phyloP scores from a whole-genome alignment of 164 flowering plant species.

The Macadamia tetraphylla region DNA sequence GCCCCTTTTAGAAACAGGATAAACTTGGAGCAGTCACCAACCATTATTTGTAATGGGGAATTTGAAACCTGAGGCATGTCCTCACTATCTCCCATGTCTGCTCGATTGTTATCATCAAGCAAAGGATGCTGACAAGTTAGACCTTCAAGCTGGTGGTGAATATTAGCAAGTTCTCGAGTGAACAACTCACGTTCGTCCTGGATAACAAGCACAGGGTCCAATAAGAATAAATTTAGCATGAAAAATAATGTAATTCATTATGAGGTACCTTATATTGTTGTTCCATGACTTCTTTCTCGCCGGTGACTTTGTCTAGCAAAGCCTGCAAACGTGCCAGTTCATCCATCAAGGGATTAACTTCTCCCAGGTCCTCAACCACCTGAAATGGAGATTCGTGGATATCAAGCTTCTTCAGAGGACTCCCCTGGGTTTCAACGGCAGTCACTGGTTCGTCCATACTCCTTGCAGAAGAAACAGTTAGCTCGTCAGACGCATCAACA shows the following conservation, averaged over 20 bases:
- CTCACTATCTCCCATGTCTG: conserved; percentile 19
- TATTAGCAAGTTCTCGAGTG: conserved; percentile 29
- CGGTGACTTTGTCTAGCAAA: conserved; percentile 34
- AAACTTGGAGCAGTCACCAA: conserved; percentile 45
- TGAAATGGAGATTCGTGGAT: conserved; percentile 9
- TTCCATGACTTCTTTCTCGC: conserved; percentile 42
- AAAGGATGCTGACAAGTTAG: conserved; percentile 20
- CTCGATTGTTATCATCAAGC: conserved; percentile 16
- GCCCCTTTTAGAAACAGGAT: conserved; percentile 23
- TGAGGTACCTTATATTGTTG: conserved; percentile 31
- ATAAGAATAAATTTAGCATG: not conserved
- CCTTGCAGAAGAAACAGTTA: conserved; percentile 25
- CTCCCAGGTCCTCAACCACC: conserved; percentile 25
- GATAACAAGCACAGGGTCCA: conserved; percentile 15
- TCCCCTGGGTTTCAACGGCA: conserved; percentile 18
- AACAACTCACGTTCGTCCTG: conserved; percentile 65
- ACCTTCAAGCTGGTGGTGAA: conserved; percentile 34
- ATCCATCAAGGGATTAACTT: conserved; percentile 20
- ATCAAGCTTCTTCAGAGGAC: conserved; percentile 21
- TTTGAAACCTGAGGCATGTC: conserved; percentile 9
- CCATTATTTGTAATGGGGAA: conserved; percentile 30
- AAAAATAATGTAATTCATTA: not conserved
- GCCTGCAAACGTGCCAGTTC: conserved; percentile 44
- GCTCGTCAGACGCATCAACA: conserved; percentile 66
- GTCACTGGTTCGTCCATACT: conserved; percentile 15